Conservation (phyloP, 495 filamentous ascomycete genomes). For the Pseudevernia furfuracea region DNA sequence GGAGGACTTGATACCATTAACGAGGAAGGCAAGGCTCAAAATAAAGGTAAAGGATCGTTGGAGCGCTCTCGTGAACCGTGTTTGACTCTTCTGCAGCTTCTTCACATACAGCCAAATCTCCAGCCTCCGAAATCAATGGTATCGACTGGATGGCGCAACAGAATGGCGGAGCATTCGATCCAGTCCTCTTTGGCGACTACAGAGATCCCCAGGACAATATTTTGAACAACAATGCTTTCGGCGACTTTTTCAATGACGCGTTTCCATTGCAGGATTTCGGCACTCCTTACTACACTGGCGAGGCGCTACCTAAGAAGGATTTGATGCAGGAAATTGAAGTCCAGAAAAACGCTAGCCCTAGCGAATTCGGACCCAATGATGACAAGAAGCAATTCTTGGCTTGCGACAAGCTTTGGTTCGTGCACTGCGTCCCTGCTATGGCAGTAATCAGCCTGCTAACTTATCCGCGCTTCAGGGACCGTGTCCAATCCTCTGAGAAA, state of each 20-base stretch:
- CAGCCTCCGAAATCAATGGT: conserved; percentile 32
- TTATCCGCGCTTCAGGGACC: conserved; percentile 59
- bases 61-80: conserved; percentile 12
- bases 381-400: conserved; percentile 60
- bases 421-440: not conserved
- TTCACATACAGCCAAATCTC: conserved; percentile 25
- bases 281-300: conserved; percentile 61
- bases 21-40: conserved; percentile 31
- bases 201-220: conserved; percentile 80
- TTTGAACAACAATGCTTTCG: conserved; percentile 58
- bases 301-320: conserved; percentile 55
- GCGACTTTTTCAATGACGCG: conserved; percentile 81
- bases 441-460: conserved; percentile 18
- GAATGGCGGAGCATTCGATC: conserved; percentile 84
- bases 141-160: conserved; percentile 78
- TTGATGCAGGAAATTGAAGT: conserved; percentile 67
- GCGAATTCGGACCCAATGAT: conserved; percentile 58
- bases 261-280: conserved; percentile 69
- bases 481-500: conserved; percentile 75
- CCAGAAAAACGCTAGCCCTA: conserved; percentile 56
- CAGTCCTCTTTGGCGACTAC: conserved; percentile 86
- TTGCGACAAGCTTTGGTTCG: conserved; percentile 89
- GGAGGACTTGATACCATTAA: conserved; percentile 27
- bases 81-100: conserved; percentile 29
- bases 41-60: conserved; percentile 51